Percentiles rank a stretch among this genome's conserved stretches.
Conservation (phyloP, 2,329 filamentous ascomycete species). For the Alternaria burnsii region DNA sequence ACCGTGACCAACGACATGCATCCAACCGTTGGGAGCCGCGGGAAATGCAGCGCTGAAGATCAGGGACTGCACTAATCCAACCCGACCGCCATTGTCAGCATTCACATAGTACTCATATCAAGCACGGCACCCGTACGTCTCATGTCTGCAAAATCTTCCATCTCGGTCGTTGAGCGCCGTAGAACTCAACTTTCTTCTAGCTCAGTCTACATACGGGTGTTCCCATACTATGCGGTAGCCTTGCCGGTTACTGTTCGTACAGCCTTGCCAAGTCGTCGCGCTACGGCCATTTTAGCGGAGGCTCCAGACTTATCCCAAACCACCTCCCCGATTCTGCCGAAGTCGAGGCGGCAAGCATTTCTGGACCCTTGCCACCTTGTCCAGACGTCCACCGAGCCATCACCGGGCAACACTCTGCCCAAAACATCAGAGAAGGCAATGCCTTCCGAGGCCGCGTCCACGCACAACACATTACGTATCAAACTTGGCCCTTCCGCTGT, state of each 20-base stretch:
- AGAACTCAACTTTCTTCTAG: conserved; percentile 1
- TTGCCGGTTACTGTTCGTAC: conserved; percentile 23
- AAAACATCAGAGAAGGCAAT: background rate
- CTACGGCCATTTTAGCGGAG: conserved; percentile 39
- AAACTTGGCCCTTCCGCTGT: background rate
- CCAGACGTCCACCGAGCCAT: conserved; percentile 11
- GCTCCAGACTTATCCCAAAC: conserved; percentile 31
- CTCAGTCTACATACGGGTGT: background rate
- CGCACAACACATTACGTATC: background rate
- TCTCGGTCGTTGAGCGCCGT: background rate
- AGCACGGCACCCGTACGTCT: background rate
- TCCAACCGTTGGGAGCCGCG: conserved; percentile 19
- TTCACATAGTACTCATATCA: conserved; percentile 1
- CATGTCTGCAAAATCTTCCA: background rate
- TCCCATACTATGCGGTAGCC: conserved; percentile 17
- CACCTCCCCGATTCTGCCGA: conserved; percentile 35
- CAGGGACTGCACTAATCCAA: conserved; percentile 18
- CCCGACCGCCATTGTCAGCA: conserved; percentile 2
- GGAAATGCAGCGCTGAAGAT: conserved; percentile 28
- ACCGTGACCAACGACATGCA: conserved; percentile 19
- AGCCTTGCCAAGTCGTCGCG: conserved; percentile 26
- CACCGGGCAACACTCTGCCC: background rate
- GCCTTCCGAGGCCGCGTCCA: background rate
- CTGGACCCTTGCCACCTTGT: conserved; percentile 26
- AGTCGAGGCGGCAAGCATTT: conserved; percentile 21